These are phyloP conservation scores for Umbelopsis vinacea DNA, from an alignment of 192 early-diverging fungal genomes.

Conservation along the genomic window DNA sequence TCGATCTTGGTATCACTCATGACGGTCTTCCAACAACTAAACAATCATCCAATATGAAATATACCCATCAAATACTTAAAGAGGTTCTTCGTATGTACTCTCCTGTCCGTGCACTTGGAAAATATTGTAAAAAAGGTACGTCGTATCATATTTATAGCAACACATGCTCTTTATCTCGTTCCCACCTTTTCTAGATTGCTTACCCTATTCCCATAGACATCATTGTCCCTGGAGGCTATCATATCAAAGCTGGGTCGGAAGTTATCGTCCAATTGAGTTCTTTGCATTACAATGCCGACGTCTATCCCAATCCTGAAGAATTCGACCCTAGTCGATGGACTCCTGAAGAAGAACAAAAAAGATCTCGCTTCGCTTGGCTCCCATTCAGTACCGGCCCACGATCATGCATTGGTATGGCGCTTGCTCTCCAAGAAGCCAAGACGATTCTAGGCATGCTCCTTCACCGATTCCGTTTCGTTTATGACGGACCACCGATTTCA, in stretches of 20 bases:
- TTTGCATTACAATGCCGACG: constrained; percentile 50
- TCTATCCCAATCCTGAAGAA: constrained; percentile 48
- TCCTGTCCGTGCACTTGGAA: constrained; percentile 47
- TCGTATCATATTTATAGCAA: no score
- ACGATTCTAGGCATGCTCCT: constrained; percentile 56
- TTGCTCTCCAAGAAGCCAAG: constrained; percentile 63
- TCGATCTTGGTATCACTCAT: constrained; percentile 41
- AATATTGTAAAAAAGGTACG: constrained; percentile 37
- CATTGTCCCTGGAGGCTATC: constrained; percentile 49
- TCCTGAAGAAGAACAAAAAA: constrained; percentile 54
- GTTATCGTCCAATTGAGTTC: constrained; percentile 36
- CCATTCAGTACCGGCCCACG: constrained; percentile 56
- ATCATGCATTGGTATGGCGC: constrained; percentile 62
- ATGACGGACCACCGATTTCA: constrained; percentile 28
- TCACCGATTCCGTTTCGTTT: constrained; percentile 47
- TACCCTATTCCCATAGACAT: constrained; percentile 29
- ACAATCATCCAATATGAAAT: constrained; percentile 48
- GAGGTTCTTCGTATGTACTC: constrained; percentile 61
- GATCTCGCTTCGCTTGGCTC: constrained; percentile 55
- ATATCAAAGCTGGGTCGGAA: constrained; percentile 30
- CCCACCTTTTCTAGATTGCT: neutral
- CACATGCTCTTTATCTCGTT: no score
- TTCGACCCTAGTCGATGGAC: constrained; percentile 61
- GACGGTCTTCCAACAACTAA: constrained; percentile 33
- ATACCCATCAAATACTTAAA: constrained; percentile 56